Evolutionary conservation across 805 yeast species (phyloP).

Genomic region (Candida stauntonica): DNA sequence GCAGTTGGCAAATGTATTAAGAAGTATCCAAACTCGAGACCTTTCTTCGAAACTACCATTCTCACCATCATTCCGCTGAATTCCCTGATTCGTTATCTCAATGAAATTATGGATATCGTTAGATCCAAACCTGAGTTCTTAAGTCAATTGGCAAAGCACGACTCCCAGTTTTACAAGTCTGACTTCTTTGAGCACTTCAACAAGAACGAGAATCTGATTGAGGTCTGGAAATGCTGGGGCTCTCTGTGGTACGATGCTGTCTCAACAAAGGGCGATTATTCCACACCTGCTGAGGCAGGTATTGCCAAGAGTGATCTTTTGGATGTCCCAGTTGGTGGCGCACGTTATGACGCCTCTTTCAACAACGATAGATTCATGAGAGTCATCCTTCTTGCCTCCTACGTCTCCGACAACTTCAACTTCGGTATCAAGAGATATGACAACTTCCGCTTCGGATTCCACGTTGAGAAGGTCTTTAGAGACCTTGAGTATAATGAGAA

Average conservation of each 20-base stretch:
- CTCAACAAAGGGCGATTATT: constrained; percentile 47
- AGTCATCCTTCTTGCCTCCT: constrained; percentile 46
- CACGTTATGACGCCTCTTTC: constrained; percentile 34
- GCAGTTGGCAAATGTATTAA: constrained; percentile 56
- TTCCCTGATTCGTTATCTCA: constrained; percentile 56
- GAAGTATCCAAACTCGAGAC: constrained; percentile 40
- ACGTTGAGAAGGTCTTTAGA: constrained; percentile 13
- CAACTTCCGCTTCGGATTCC: constrained; percentile 24
- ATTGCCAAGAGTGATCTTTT: constrained; percentile 49
- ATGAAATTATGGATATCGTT: constrained; percentile 44
- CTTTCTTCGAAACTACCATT: constrained; percentile 47
- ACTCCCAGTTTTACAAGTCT: constrained; percentile 19
- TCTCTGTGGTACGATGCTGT: constrained; percentile 72
- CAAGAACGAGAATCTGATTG: constrained; percentile 60
- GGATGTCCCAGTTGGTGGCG: constrained; percentile 66
- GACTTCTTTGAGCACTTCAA: constrained; percentile 43
- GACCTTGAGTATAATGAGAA: constrained; percentile 5
- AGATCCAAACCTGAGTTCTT: constrained; percentile 13
- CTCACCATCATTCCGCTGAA: constrained; percentile 67
- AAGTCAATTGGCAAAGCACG: neutral
- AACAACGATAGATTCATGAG: constrained; percentile 50
- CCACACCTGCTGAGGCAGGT: constrained; percentile 48
- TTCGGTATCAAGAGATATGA: constrained; percentile 51
- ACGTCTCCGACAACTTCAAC: constrained; percentile 45
- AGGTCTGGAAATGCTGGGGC: constrained; percentile 86